Conservation (phyloP, 2,329 filamentous ascomycete species). For the Penicillium sp. region DNA sequence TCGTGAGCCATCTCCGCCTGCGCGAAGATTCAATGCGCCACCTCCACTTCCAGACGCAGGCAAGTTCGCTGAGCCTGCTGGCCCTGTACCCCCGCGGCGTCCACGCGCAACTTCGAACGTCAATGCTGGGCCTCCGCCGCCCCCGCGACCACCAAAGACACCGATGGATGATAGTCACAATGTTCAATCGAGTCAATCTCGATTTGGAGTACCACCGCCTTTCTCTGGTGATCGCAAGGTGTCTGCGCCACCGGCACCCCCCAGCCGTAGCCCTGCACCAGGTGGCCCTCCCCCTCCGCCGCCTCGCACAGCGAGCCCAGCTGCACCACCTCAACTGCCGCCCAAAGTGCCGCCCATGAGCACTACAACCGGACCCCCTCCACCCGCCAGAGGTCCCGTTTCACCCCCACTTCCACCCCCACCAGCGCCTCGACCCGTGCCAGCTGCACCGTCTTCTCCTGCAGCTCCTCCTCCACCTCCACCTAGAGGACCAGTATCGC, state of each 20-base stretch:
- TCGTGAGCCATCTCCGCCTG: constrained; percentile 57
- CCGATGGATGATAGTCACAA: constrained; percentile 59
- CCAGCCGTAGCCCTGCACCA: constrained; percentile 54
- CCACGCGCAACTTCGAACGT: constrained; percentile 44
- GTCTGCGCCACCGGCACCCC: constrained; percentile 62
- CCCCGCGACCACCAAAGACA: constrained; percentile 61
- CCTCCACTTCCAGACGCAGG: constrained; percentile 84
- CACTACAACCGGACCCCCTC: constrained; percentile 44
- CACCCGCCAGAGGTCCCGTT: constrained; percentile 39
- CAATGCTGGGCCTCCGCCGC: constrained; percentile 56
- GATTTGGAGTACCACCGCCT: constrained; percentile 69
- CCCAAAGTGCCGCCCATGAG: constrained; percentile 35
- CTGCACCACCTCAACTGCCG: constrained; percentile 44
- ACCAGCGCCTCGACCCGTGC: constrained; percentile 16
- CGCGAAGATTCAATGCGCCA: constrained; percentile 63
- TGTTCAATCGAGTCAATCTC: constrained; percentile 39
- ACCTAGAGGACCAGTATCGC: constrained; percentile 27
- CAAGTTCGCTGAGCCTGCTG: constrained; percentile 59
- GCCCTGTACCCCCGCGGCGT: constrained; percentile 41
- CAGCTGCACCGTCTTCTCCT: constrained; percentile 26
- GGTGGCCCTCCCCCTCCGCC: constrained; percentile 59
- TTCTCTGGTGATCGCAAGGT: constrained; percentile 59
- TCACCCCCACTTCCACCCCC: constrained; percentile 39
- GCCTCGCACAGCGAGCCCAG: constrained; percentile 40
- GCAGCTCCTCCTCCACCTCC: constrained; percentile 39